Conservation (phyloP, 371 early-diverging fungal genomes). For the Rhizopus stolonifer region DNA sequence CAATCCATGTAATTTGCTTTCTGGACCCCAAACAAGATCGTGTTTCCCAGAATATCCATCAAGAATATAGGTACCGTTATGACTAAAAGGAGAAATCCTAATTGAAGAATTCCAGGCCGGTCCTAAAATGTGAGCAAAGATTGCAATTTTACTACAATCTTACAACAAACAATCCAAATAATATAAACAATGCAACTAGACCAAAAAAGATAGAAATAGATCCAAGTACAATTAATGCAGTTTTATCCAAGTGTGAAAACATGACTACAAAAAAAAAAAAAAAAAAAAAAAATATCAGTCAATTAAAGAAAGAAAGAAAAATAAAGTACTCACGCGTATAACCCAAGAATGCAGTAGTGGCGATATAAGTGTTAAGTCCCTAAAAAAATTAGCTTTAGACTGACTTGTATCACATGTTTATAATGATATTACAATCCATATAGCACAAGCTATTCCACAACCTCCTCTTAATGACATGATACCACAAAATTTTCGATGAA, state of each 20-base stretch:
- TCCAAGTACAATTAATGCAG: conserved; percentile 17
- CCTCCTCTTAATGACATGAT: conserved; percentile 36
- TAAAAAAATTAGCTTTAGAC: neutral
- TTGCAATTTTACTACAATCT: neutral
- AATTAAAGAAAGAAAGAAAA: too few relatives aligned
- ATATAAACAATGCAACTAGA: conserved; percentile 10
- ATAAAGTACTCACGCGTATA: conserved; percentile 12
- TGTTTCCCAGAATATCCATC: conserved; percentile 8
- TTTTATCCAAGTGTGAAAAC: conserved; percentile 21
- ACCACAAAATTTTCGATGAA: conserved; percentile 20
- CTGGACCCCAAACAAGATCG: conserved; percentile 30
- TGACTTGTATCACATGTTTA: neutral
- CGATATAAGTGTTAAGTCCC: conserved; percentile 22
- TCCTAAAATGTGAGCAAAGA: conserved; percentile 9
- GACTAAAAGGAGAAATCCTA: conserved; percentile 3
- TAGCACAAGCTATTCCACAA: conserved; percentile 22
- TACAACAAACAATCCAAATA: conserved; percentile 25
- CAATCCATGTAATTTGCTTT: conserved; percentile 25
- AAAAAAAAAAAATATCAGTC: too few relatives aligned
- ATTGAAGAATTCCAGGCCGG: neutral
- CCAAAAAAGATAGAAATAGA: conserved; percentile 22
- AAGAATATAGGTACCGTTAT: conserved; percentile 12
- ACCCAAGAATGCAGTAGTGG: conserved; percentile 15
- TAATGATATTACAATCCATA: conserved; percentile 26
- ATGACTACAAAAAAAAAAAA: conserved; percentile 12